Percentiles rank a stretch among this genome's conserved stretches.
Conservation (phyloP, 805 yeast species). For the Isabelozyma heimii region DNA sequence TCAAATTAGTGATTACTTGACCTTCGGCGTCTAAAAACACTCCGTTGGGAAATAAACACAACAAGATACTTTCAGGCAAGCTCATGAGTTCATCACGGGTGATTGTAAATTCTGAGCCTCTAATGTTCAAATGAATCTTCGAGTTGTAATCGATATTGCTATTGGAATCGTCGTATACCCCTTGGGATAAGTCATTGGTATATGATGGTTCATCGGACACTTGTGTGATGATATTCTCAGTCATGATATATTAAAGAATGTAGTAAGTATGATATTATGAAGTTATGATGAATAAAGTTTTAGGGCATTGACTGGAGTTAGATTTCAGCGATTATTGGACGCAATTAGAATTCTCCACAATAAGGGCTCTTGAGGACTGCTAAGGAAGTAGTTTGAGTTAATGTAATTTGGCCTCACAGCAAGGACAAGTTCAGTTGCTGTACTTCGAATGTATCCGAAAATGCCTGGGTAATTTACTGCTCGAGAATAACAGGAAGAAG, state of each 20-base stretch:
- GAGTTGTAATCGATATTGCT: slow-evolving; percentile 56
- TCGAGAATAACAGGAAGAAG: background rate
- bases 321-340: background rate
- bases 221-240: slow-evolving; percentile 66
- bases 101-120: slow-evolving; percentile 72
- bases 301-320: no score
- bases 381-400: no score
- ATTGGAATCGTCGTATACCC: slow-evolving; percentile 18
- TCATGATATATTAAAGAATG: slow-evolving; percentile 18
- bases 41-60: slow-evolving; percentile 88
- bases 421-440: background rate
- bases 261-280: background rate
- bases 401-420: no score
- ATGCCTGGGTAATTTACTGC: background rate
- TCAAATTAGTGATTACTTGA: slow-evolving; percentile 70
- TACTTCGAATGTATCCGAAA: background rate
- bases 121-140: slow-evolving; percentile 70
- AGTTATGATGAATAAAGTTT: slow-evolving; percentile 1
- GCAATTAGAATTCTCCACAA: background rate
- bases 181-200: slow-evolving; percentile 15
- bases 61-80: slow-evolving; percentile 83
- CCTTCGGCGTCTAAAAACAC: slow-evolving; percentile 78
- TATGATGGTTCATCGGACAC: slow-evolving; percentile 44
- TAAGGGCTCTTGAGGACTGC: background rate
- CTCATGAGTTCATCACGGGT: slow-evolving; percentile 88